Evolutionary conservation across 2,329 filamentous ascomycete species (phyloP).

Genomic region (Cercospora sp.): DNA sequence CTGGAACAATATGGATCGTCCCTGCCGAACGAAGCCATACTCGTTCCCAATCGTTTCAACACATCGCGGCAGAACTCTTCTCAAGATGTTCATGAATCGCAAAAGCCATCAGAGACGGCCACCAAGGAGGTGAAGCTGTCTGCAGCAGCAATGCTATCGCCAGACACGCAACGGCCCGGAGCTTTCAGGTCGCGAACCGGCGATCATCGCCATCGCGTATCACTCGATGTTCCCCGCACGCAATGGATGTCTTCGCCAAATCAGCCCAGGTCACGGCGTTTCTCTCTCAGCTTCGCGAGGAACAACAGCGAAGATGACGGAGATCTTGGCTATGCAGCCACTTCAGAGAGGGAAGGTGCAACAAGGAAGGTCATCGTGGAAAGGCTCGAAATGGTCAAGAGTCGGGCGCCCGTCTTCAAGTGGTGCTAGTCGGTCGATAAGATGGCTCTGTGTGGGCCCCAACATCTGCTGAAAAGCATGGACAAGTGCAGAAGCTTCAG

Average conservation of each 20-base stretch:
- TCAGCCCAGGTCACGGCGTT: constrained; percentile 38
- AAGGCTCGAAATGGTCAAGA: constrained; percentile 91
- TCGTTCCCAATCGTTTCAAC: constrained; percentile 50
- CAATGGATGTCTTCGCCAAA: constrained; percentile 34
- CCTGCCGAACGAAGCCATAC: constrained; percentile 39
- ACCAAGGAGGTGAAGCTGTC: constrained; percentile 26
- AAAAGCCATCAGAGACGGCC: background rate
- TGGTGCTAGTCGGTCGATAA: constrained; percentile 68
- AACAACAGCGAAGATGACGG: constrained; percentile 68
- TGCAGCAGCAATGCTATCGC: constrained; percentile 6
- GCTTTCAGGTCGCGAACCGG: constrained; percentile 36
- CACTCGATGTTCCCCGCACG: constrained; percentile 29
- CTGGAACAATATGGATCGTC: constrained; percentile 56
- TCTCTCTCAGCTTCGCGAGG: constrained; percentile 43
- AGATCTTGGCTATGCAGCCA: constrained; percentile 90
- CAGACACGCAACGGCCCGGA: constrained; percentile 25
- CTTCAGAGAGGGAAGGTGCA: constrained; percentile 89
- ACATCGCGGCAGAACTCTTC: constrained; percentile 48
- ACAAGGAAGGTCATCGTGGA: constrained; percentile 95
- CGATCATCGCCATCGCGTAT: constrained; percentile 20
- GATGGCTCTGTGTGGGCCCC: background rate
- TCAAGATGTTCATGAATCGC: constrained; percentile 39
- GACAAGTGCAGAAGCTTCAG: too few relatives aligned
- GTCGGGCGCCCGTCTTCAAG: constrained; percentile 91
- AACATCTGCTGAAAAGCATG: background rate